These are phyloP conservation scores for Biscutella laevigata DNA, from an alignment of 441 rosid species.

Conservation along the genomic window DNA sequence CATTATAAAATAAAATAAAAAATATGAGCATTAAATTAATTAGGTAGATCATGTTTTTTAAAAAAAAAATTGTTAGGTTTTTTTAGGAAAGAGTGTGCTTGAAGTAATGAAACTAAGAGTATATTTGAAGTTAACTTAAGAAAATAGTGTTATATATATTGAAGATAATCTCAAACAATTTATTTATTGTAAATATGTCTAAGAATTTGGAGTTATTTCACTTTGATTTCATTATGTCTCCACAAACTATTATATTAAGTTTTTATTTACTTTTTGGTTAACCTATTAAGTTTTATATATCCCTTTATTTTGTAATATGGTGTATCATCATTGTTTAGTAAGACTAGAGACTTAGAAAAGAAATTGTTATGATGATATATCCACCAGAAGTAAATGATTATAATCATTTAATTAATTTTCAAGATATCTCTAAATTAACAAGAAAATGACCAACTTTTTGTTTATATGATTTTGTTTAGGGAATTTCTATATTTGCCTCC, in stretches of 20 bases:
- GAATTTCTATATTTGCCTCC: neutral
- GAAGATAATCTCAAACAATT: slow-evolving; percentile 8
- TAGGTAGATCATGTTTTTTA: slow-evolving; percentile 5
- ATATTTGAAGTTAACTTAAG: slow-evolving; percentile 35
- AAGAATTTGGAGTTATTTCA: slow-evolving; percentile 7
- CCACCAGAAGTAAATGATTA: slow-evolving; percentile 21
- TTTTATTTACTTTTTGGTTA: neutral
- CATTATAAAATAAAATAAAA: too few species aligned
- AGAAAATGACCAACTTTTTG: slow-evolving; percentile 4
- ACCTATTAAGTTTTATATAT: neutral
- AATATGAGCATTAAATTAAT: slow-evolving; percentile 22
- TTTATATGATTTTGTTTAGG: neutral
- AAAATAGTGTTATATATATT: slow-evolving; percentile 2
- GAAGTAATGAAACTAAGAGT: slow-evolving; percentile 57
- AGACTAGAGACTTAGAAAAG: slow-evolving; percentile 18
- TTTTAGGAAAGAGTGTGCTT: slow-evolving; percentile 32
- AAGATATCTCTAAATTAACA: slow-evolving; percentile 18
- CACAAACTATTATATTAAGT: neutral
- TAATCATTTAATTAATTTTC: neutral
- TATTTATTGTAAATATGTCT: slow-evolving; percentile 6
- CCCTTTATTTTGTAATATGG: neutral
- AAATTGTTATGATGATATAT: slow-evolving; percentile 24
- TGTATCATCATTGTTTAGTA: slow-evolving; percentile 21
- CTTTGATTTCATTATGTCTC: slow-evolving; percentile 15
- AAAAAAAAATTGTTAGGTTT: neutral